Base-by-base conservation (phyloP, 305 asterid species). In the Stenogyne calaminthoides region DNA sequence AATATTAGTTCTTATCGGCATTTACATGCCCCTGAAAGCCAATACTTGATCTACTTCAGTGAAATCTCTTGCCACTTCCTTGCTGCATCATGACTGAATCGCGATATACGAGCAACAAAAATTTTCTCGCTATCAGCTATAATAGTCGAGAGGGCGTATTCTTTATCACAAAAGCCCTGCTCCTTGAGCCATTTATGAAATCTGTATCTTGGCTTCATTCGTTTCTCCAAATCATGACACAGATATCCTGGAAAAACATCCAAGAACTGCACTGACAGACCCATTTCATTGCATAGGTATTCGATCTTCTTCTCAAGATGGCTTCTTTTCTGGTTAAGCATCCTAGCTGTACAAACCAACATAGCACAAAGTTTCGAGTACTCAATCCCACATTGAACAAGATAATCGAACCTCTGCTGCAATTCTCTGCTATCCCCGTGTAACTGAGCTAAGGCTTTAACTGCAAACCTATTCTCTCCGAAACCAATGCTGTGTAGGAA, bases 211-310 rank as follows among this genome's bases (percentile, higher is more conserved):
- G 96, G 94, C 49, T 60, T 88, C 69, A 89, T 89, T 78, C 94
- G 77, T 34, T 77, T 82, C 87, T 89, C 94, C 74, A 89, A 75
- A 78, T 84, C 77, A 52, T 77, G 80, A 75, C 86, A 86, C 44
- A 89, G 81, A 82, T 88, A 89, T 44, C 81, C 88, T 0, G 94
- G 96, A 75, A 86, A 89, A 60, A 47, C 69, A 22, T 87, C 86
- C 9, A 89, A 85, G 76, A 78, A 76, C 19, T 86, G 61, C 75
- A 83, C 64, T 18, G 88, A 80, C 15, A 72, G 80, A 4, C 87
- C 89, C 80, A 84, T 81, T 42, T 81, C 94, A 19, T 39, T 74
- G 76, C 84, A 82, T 39, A 89, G 85, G 76, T 69, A 89, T 9
- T 79, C 83, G 29, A 88, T 62, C 39, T 89, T 89, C 64, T 77